phyloP scores from a whole-genome alignment of 371 early-diverging fungal genomes.

The Basidiobolus meristosporus region DNA sequence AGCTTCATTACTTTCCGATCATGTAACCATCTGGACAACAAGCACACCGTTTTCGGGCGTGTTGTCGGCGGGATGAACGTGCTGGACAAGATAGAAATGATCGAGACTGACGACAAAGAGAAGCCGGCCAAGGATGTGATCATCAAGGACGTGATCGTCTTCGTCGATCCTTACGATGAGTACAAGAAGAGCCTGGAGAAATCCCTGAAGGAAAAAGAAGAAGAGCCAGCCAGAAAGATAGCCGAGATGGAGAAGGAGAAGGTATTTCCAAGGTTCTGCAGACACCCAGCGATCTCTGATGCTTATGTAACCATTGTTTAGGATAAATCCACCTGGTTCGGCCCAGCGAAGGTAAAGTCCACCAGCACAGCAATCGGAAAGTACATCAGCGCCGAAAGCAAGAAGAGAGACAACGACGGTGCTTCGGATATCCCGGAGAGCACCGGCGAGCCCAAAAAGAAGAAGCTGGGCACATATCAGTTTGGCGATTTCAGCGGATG shows the following conservation, averaged over 20 bases:
- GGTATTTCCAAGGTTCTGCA: slow-evolving; percentile 1
- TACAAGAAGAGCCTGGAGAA: slow-evolving; percentile 32
- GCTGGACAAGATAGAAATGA: slow-evolving; percentile 54
- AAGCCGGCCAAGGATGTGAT: slow-evolving; percentile 46
- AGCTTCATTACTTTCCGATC: slow-evolving; percentile 74
- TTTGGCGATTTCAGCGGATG: slow-evolving; percentile 36
- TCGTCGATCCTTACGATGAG: slow-evolving; percentile 73
- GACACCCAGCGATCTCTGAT: neutral
- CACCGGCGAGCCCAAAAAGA: slow-evolving; percentile 10
- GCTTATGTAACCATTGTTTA: slow-evolving; percentile 7
- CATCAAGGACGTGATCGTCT: slow-evolving; percentile 48
- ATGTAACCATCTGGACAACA: slow-evolving; percentile 67
- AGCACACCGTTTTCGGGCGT: slow-evolving; percentile 82
- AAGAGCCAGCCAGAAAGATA: slow-evolving; percentile 12
- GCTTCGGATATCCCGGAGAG: slow-evolving; percentile 2
- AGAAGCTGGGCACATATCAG: slow-evolving; percentile 10
- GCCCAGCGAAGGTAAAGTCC: slow-evolving; percentile 25
- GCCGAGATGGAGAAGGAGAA: slow-evolving; percentile 9
- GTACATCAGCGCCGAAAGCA: slow-evolving; percentile 7
- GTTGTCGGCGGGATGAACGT: slow-evolving; percentile 71
- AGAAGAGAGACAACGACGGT: slow-evolving; percentile 4
- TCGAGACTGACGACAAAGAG: slow-evolving; percentile 52
- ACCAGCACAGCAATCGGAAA: slow-evolving; percentile 10
- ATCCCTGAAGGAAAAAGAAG: slow-evolving; percentile 28
- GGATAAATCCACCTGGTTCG: slow-evolving; percentile 48